Conservation (phyloP, 345 rosid species). For the Iberis pinnata region DNA sequence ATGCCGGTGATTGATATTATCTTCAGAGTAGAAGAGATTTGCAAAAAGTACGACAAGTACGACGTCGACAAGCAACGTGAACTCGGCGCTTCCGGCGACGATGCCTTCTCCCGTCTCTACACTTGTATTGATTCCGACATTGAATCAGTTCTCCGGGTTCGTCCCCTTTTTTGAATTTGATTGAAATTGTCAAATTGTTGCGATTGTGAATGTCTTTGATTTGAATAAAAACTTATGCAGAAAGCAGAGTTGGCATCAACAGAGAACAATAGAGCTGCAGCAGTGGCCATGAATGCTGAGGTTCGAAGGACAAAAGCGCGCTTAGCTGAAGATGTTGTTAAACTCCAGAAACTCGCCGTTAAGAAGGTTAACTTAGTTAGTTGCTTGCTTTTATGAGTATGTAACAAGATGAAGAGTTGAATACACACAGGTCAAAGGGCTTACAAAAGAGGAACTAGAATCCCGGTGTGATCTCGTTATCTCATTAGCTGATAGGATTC, state of each 20-base stretch:
- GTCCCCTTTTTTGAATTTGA: background rate
- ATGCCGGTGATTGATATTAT: conserved; percentile 66
- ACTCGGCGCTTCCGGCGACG: conserved; percentile 49
- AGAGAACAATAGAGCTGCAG: conserved; percentile 62
- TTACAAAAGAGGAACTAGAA: conserved; percentile 53
- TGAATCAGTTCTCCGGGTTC: conserved; percentile 41
- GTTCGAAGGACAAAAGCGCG: conserved; percentile 66
- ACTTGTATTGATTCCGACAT: conserved; percentile 47
- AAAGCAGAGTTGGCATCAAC: conserved; percentile 52
- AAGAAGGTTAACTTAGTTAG: conserved; percentile 42
- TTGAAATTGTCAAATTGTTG: too few species aligned
- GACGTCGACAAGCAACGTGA: conserved; percentile 64
- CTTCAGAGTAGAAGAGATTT: conserved; percentile 67
- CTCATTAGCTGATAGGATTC: conserved; percentile 52
- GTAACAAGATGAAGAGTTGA: too few species aligned
- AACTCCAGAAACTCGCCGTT: conserved; percentile 53
- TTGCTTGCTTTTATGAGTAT: too few species aligned
- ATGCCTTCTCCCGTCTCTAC: conserved; percentile 60
- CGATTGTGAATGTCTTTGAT: too few species aligned
- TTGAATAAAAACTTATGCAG: conserved; percentile 35
- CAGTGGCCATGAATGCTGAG: conserved; percentile 69
- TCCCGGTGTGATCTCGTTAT: conserved; percentile 56
- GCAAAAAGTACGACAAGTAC: conserved; percentile 75
- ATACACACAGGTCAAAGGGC: conserved; percentile 55
- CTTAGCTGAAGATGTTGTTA: conserved; percentile 57